These are phyloP conservation scores for Clausena lansium DNA, from an alignment of 345 rosid species.

Conservation along the genomic window DNA sequence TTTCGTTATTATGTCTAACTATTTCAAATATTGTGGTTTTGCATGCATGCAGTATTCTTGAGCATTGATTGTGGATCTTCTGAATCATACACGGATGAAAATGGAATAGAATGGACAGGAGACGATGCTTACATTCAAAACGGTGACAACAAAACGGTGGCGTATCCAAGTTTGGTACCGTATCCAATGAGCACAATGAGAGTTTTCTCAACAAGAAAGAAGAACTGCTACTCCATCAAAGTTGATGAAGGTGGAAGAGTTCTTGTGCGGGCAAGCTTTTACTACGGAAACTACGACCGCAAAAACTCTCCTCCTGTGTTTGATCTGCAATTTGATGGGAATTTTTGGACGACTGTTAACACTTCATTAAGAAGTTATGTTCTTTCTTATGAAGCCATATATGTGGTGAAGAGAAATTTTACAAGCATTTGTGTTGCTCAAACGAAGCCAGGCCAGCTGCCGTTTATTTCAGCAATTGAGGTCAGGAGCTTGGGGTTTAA, in stretches of 20 bases:
- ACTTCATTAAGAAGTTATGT: not conserved
- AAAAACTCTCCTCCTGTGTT: conserved; percentile 24
- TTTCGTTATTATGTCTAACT: not conserved
- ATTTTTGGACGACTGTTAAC: conserved; percentile 21
- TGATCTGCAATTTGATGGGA: conserved; percentile 27
- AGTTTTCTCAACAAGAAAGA: conserved; percentile 24
- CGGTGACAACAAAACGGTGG: not conserved
- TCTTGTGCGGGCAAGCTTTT: conserved; percentile 26
- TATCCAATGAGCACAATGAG: conserved; percentile 24
- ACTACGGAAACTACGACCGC: conserved; percentile 30
- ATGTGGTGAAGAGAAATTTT: conserved; percentile 5
- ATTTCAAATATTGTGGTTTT: not conserved
- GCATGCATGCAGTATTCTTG: not conserved
- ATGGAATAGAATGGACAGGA: not conserved
- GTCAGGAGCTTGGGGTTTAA: conserved; percentile 15
- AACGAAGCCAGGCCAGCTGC: conserved; percentile 25
- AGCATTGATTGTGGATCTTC: not conserved
- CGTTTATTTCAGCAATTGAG: conserved; percentile 32
- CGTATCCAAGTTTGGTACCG: not conserved
- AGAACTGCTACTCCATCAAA: conserved; percentile 23
- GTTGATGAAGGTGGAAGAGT: not conserved
- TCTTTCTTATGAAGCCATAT: conserved; percentile 16
- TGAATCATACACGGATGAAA: not conserved
- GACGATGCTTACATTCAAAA: conserved; percentile 13
- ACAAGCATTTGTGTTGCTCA: conserved; percentile 29